Evolutionary conservation across 495 filamentous ascomycete species (phyloP).

Genomic region (Rhypophila decipiens): DNA sequence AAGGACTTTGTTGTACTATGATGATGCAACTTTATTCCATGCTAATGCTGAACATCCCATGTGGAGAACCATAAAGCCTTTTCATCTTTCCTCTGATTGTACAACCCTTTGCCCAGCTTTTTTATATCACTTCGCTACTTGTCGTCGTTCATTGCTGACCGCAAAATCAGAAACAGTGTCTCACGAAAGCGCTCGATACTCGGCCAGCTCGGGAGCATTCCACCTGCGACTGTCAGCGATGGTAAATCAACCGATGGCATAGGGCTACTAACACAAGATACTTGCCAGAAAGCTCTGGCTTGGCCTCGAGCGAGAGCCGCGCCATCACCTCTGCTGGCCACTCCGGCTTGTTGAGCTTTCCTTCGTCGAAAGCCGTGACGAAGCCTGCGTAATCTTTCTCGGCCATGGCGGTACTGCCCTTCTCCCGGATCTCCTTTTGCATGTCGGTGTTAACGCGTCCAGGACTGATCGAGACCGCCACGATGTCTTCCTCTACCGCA

Average conservation of each 20-base stretch:
- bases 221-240: slow-evolving; percentile 55
- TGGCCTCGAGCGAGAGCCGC: slow-evolving; percentile 53
- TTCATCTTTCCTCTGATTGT: slow-evolving; percentile 94
- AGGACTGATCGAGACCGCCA: slow-evolving; percentile 63
- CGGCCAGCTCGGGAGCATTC: slow-evolving; percentile 58
- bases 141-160: slow-evolving; percentile 12
- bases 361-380: slow-evolving; percentile 54
- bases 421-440: slow-evolving; percentile 75
- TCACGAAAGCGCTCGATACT: slow-evolving; percentile 45
- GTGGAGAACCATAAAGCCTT: slow-evolving; percentile 77
- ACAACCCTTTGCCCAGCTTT: slow-evolving; percentile 5
- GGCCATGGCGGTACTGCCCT: slow-evolving; percentile 57
- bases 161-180: background rate
- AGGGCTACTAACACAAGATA: slow-evolving; percentile 54
- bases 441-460: slow-evolving; percentile 91
- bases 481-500: slow-evolving; percentile 72
- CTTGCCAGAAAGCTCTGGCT: slow-evolving; percentile 62
- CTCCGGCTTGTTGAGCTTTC: slow-evolving; percentile 70
- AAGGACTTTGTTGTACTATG: too few relatives aligned
- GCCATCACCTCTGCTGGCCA: slow-evolving; percentile 85
- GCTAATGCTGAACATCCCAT: slow-evolving; percentile 77
- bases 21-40: slow-evolving; percentile 64
- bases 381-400: slow-evolving; percentile 63
- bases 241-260: background rate
- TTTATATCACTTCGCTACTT: background rate